Evolutionary conservation across 805 yeast species (phyloP).

Genomic region (Starmerella powellii): DNA sequence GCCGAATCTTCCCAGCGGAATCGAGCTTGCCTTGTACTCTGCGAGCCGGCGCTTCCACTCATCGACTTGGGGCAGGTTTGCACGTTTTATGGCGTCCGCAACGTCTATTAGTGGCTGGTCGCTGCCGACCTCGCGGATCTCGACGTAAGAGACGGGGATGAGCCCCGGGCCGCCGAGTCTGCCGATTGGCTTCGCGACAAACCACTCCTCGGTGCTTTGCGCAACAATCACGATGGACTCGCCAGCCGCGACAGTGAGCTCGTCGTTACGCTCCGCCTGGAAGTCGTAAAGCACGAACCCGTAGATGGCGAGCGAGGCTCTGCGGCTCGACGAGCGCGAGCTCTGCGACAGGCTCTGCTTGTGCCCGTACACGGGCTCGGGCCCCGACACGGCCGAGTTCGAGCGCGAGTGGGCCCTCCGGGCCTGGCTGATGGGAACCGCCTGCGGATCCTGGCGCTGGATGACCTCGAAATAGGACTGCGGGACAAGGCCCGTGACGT

Average conservation of each 20-base stretch:
- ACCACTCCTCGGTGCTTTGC: constrained; percentile 94
- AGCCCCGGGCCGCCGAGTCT: constrained; percentile 94
- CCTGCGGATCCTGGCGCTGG: constrained; percentile 26
- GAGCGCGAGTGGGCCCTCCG: constrained; percentile 16
- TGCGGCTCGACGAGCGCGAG: constrained; percentile 6
- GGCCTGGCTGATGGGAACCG: constrained; percentile 26
- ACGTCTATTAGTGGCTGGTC: constrained; percentile 48
- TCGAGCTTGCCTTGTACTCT: constrained; percentile 80
- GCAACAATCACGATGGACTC: constrained; percentile 90
- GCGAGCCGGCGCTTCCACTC: constrained; percentile 91
- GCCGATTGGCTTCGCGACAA: constrained; percentile 91
- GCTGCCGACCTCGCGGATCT: constrained; percentile 64
- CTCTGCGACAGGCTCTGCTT: constrained; percentile 1
- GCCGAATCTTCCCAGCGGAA: constrained; percentile 47
- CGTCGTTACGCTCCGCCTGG: constrained; percentile 71
- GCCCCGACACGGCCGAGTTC: constrained; percentile 5
- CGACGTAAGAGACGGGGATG: constrained; percentile 83
- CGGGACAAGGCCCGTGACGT: constrained; percentile 77
- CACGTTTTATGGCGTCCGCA: constrained; percentile 46
- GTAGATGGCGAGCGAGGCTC: constrained; percentile 40
- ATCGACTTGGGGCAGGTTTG: constrained; percentile 79
- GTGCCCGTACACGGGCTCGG: background rate
- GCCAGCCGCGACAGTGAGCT: constrained; percentile 69
- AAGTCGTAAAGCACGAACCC: constrained; percentile 82
- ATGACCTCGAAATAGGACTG: constrained; percentile 70